Conservation (phyloP, 2,329 filamentous ascomycete genomes). For the Colletotrichum sp. region DNA sequence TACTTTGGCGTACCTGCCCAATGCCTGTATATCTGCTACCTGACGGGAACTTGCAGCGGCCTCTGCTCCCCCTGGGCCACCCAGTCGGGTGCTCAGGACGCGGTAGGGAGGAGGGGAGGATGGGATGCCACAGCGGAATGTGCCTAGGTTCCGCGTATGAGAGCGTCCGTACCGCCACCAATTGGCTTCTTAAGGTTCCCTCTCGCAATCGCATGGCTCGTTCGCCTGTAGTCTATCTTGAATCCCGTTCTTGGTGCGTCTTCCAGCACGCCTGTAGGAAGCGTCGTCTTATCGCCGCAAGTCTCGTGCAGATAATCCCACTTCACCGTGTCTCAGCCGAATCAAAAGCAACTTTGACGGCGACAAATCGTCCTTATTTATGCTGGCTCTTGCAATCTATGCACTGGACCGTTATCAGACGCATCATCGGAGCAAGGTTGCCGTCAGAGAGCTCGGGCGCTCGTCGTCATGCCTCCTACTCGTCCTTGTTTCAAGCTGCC, state of each 20-base stretch:
- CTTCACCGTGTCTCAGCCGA: background rate
- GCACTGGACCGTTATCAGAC: constrained; percentile 1
- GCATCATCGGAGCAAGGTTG: constrained; percentile 7
- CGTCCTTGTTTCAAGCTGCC: constrained; percentile 17
- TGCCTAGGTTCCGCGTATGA: background rate
- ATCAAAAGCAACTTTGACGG: background rate
- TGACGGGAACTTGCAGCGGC: constrained; percentile 14
- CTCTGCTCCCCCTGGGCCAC: background rate
- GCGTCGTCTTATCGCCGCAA: background rate
- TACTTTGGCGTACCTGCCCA: background rate
- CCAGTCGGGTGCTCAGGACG: background rate
- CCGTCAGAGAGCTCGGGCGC: constrained; percentile 12
- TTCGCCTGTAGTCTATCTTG: background rate
- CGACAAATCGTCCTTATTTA: background rate
- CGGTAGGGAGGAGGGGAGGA: background rate
- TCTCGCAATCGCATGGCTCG: constrained; percentile 16
- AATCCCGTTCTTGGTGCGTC: background rate
- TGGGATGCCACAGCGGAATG: background rate
- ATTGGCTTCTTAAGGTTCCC: constrained; percentile 8
- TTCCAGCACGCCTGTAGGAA: background rate
- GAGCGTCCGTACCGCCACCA: background rate
- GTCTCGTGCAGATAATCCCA: background rate
- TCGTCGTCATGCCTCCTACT: constrained; percentile 15
- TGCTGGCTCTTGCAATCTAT: background rate
- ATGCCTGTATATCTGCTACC: constrained; percentile 14